Evolutionary conservation across 495 filamentous ascomycete genomes (phyloP), one percentile per base, ranked within the genome.

Genomic region (Penicillium odoratum): DNA sequence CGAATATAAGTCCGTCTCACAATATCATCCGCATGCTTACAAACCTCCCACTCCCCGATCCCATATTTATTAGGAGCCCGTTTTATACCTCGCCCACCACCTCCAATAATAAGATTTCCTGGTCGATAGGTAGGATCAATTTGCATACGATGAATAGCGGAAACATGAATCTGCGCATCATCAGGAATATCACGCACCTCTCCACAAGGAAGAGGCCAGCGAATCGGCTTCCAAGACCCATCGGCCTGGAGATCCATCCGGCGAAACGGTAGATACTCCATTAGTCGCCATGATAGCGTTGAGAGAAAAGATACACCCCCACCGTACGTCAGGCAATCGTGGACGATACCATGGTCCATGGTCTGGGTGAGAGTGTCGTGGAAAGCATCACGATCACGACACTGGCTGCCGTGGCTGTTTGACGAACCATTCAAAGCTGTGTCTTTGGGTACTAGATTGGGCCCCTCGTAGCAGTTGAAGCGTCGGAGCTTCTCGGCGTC

Each of bases 221-320:
- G 69, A 53, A 92, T 91, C 0, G 85, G 83, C 60, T 85, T 85
- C 90, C 90, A 93, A 2, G 82, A 81, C 2, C 89, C 88, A 57
- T 92, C 85, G 0, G 74, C 53, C 43, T 81, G 78, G 15, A 92
- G 65, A 62, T 91, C 88, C 87, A 93, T 89, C 16, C 90, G 77
- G 5, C 88, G 80, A 68, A 92, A 91, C 2, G 90, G 90, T 9
- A 92, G 70, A 60, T 85, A 91, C 67, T 93, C 88, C 87, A 92
- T 91, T 18, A 90, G 64, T 38, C 84, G 85, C 90, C 90, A 93
- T 0, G 79, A 78, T 0, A 89, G 42, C 0, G 89, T 85, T 0
- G 84, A 81, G 0, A 65, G 51, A 31, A 64, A 62, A 1, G 76
- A 60, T 0, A 89, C 69, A 0, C 89, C 88, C 7, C 85, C 82